These are phyloP conservation scores for Truncatella angustata DNA, from an alignment of 2,329 filamentous ascomycete species.

Conservation along the genomic window DNA sequence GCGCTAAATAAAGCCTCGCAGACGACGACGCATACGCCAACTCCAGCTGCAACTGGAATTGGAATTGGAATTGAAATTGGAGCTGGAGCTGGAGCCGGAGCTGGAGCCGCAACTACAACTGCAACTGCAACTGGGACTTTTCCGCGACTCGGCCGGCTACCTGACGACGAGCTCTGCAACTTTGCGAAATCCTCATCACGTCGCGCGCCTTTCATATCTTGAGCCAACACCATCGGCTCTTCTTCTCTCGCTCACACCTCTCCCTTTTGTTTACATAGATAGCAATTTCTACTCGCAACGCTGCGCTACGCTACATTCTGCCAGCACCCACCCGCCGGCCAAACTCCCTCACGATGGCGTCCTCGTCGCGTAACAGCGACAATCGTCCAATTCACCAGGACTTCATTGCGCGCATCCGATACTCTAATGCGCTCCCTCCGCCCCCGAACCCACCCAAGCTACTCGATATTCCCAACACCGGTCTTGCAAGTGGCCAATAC, in stretches of 20 bases:
- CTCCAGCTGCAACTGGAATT: no score
- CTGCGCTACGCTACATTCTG: no score
- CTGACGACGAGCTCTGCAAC: conserved; percentile 3
- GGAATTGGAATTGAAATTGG: no score
- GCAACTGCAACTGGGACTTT: background rate
- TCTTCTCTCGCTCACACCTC: background rate
- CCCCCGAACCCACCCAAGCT: conserved; percentile 95
- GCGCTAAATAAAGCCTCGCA: no score
- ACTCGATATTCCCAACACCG: conserved; percentile 93
- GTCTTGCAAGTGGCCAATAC: conserved; percentile 82
- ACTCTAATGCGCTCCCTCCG: conserved; percentile 91
- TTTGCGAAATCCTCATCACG: background rate
- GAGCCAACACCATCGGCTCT: background rate
- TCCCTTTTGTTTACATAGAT: background rate
- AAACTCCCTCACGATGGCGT: conserved; percentile 32
- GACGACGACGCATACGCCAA: no score
- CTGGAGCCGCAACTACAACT: no score
- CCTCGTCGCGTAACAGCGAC: conserved; percentile 48
- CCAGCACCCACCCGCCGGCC: no score
- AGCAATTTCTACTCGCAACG: background rate
- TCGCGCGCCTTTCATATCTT: background rate
- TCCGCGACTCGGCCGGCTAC: background rate
- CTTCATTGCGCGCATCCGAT: conserved; percentile 94
- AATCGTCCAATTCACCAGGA: conserved; percentile 76
- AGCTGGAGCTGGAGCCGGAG: no score